Evolutionary conservation across 192 early-diverging fungal species (phyloP).

Genomic region (Umbelopsis sp.): DNA sequence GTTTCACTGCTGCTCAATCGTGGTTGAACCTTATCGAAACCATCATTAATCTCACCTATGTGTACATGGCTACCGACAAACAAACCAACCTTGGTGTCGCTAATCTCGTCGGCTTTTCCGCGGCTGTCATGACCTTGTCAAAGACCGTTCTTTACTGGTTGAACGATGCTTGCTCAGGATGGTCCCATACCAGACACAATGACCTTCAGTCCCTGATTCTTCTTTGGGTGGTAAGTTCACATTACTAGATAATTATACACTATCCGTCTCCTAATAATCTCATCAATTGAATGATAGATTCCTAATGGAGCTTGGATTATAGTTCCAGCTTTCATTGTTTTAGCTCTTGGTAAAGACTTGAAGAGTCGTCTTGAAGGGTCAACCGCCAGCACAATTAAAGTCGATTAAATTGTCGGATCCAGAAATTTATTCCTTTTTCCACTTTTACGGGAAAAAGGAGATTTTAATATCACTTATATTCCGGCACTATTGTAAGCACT

Average conservation of each 20-base stretch:
- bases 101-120: conserved; percentile 34
- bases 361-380: conserved; percentile 1
- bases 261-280: neutral
- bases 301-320: conserved; percentile 40
- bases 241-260: neutral
- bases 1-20: conserved; percentile 41
- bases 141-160: conserved; percentile 42
- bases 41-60: conserved; percentile 27
- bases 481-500: too few relatives aligned
- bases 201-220: conserved; percentile 3
- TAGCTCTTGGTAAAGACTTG: conserved; percentile 18
- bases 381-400: neutral
- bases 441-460: neutral
- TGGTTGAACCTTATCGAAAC: conserved; percentile 36
- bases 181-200: conserved; percentile 35
- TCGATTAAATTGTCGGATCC: neutral
- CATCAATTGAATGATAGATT: conserved; percentile 22
- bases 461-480: too few relatives aligned
- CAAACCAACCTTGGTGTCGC: conserved; percentile 16
- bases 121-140: conserved; percentile 29
- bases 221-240: conserved; percentile 32
- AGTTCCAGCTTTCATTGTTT: conserved; percentile 27
- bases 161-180: conserved; percentile 34
- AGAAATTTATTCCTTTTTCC: neutral
- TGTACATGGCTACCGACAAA: conserved; percentile 9